phyloP scores from a whole-genome alignment of 768 basidiomycete species.

The Rickenella mellea region DNA sequence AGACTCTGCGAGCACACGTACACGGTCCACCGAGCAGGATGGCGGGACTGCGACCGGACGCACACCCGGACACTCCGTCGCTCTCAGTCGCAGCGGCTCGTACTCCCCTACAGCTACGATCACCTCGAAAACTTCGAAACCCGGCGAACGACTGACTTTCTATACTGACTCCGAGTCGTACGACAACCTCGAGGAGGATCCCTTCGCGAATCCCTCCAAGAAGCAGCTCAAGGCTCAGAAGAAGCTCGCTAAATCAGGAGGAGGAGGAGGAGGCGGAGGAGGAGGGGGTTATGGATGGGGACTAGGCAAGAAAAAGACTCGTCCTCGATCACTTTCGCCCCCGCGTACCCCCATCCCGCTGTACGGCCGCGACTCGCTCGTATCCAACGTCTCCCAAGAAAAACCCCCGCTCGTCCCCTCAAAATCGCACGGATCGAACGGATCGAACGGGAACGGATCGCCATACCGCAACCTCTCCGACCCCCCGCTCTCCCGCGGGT shows the following conservation, averaged over 20 bases:
- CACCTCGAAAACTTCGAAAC: slow-evolving; percentile 21
- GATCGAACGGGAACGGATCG: not conserved
- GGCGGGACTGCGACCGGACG: not conserved
- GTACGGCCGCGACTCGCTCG: not conserved
- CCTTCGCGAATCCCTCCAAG: slow-evolving; percentile 11
- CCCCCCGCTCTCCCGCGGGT: no score
- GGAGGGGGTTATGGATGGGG: slow-evolving; percentile 68
- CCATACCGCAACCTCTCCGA: no score
- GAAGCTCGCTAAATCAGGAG: slow-evolving; percentile 10
- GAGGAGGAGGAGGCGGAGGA: slow-evolving; percentile 26
- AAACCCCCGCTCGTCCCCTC: not conserved
- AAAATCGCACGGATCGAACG: not conserved
- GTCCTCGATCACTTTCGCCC: no score
- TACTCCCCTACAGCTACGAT: slow-evolving; percentile 26
- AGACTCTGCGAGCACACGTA: slow-evolving; percentile 13
- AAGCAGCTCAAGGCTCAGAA: slow-evolving; percentile 6
- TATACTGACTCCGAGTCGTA: slow-evolving; percentile 20
- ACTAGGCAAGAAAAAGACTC: slow-evolving; percentile 40
- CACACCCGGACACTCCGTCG: slow-evolving; percentile 4
- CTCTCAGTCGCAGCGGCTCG: slow-evolving; percentile 16
- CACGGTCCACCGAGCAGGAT: not conserved
- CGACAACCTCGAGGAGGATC: slow-evolving; percentile 15
- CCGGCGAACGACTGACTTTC: slow-evolving; percentile 17
- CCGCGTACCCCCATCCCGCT: not conserved
- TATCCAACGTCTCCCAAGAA: no score